Evolutionary conservation across 306 rosid genomes (phyloP), one percentile per base, ranked within the genome.

Genomic region (Alnus glutinosa): DNA sequence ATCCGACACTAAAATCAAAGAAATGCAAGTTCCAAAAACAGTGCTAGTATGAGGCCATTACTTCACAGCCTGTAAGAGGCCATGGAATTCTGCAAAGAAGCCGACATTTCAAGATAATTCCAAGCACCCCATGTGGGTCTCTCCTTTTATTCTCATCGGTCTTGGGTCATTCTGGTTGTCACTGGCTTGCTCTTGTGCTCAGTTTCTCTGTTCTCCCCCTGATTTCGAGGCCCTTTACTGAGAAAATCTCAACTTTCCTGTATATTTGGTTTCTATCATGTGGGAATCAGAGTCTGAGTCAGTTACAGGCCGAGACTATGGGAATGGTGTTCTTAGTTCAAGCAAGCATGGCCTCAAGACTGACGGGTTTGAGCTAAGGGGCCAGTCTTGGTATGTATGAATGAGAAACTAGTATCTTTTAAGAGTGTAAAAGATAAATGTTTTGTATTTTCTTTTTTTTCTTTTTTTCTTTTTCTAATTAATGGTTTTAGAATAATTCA

Each of bases 271-370:
- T 78, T 78, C 47, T 80, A 90, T 75, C 85, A 95, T 95, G 99
- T 95, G 99, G 99, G 99, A 95, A 78, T 95, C 99, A 9, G 99
- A 93, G 76, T 85, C 70, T 5, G 97, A 96, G 76, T 90, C 90
- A 23, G 86, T 80, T 4, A 80, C 75, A 37, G 89, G 84, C 37
- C 78, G 91, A 69, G 90, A 88, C 55, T 96, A 85, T 78, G 93
- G 87, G 16, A 94, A 85, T 85, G 96, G 93, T 51, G 82, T 86
- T 73, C 83, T 89, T 63, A 74, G 86, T 83, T 89, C 94, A 76
- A 86, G 72, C 88, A 93, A 87, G 76, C 97, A 85, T 32, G 83
- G 87, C 46, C 92, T 96, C 80, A 87, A 91, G 82, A 93, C 98
- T 28, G 94, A 90, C 78, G 99, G 98, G 44, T 96, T 96, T 84